These are phyloP conservation scores for Phaseolus coccineus DNA, from an alignment of 331 rosid genomes.

Conservation along the genomic window DNA sequence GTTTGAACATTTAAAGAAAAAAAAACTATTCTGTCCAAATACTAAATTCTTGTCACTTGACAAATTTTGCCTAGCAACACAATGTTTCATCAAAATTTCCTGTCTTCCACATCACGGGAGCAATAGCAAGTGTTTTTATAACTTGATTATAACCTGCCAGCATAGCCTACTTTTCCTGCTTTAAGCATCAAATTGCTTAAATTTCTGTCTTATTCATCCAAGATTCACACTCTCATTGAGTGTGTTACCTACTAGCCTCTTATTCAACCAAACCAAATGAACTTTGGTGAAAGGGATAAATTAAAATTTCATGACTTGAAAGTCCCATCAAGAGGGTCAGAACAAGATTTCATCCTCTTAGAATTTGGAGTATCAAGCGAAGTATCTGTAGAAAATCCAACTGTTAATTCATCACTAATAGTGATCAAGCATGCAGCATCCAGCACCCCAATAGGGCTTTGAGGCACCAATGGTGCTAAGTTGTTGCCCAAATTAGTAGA, in stretches of 20 bases:
- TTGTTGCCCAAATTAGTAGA: slow-evolving; percentile 46
- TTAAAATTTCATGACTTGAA: slow-evolving; percentile 59
- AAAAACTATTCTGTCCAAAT: not conserved
- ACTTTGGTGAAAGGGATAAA: slow-evolving; percentile 48
- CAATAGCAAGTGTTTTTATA: slow-evolving; percentile 26
- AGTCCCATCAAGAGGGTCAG: slow-evolving; percentile 43
- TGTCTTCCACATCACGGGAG: slow-evolving; percentile 23
- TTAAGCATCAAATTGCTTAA: slow-evolving; percentile 40
- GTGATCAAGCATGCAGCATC: slow-evolving; percentile 69
- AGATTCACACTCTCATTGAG: slow-evolving; percentile 26
- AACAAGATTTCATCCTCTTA: slow-evolving; percentile 49
- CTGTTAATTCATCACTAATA: slow-evolving; percentile 63
- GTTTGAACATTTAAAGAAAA: not conserved
- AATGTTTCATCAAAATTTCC: slow-evolving; percentile 2
- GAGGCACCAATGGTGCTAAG: slow-evolving; percentile 47
- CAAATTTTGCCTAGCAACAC: not conserved
- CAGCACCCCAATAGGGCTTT: slow-evolving; percentile 72
- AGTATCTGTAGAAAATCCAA: slow-evolving; percentile 61
- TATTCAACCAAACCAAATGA: slow-evolving; percentile 67
- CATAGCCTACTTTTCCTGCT: slow-evolving; percentile 41
- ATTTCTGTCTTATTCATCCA: slow-evolving; percentile 35
- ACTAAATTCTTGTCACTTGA: not conserved
- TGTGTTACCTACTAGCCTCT: slow-evolving; percentile 46
- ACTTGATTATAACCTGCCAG: slow-evolving; percentile 27
- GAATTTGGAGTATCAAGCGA: slow-evolving; percentile 51